Evolutionary conservation across 306 rosid species (phyloP).

Genomic region (Arachis hypogaea): DNA sequence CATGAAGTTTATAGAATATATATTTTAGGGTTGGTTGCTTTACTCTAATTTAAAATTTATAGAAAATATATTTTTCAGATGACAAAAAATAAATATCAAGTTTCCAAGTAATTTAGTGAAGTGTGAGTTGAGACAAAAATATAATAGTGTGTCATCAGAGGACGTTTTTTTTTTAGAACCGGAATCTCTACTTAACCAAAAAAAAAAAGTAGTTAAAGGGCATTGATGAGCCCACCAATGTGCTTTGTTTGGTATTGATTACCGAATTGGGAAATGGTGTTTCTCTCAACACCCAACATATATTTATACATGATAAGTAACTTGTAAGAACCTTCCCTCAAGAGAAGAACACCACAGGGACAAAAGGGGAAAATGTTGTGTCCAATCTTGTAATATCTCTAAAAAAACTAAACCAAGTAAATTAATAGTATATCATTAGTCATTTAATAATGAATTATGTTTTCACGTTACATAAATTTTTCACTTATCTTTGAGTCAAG

Average conservation of each 20-base stretch:
- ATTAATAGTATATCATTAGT: too few relatives aligned
- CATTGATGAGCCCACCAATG: slow-evolving; percentile 1
- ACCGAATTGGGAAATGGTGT: neutral
- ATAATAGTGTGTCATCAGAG: neutral
- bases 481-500: too few relatives aligned
- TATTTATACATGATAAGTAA: neutral
- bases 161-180: neutral
- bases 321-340: slow-evolving; percentile 8
- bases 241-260: slow-evolving; percentile 4
- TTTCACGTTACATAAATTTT: too few relatives aligned
- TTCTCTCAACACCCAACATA: slow-evolving; percentile 15
- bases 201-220: neutral
- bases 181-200: slow-evolving; percentile 7
- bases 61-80: neutral
- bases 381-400: too few relatives aligned
- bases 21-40: too few relatives aligned
- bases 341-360: neutral
- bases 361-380: neutral
- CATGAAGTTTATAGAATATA: neutral
- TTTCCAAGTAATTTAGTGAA: neutral
- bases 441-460: too few relatives aligned
- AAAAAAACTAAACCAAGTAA: too few relatives aligned
- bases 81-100: neutral
- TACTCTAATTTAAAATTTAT: too few relatives aligned
- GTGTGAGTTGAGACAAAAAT: too few relatives aligned